Conservation (phyloP, 805 yeast genomes). For the Candida stauntonica region DNA sequence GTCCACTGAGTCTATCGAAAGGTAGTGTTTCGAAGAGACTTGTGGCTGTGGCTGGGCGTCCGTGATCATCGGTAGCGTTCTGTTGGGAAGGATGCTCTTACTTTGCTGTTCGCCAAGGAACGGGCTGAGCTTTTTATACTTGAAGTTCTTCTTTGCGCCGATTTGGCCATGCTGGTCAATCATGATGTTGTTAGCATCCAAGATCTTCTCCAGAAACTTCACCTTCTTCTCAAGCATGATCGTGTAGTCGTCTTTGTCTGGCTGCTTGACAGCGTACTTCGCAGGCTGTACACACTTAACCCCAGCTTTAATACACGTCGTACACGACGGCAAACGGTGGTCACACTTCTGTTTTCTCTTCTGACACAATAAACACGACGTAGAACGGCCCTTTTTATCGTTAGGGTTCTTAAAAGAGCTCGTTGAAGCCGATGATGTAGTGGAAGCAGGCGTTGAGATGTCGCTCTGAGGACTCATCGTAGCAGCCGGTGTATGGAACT, state of each 20-base stretch:
- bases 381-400: conserved; percentile 53
- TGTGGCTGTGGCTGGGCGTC: conserved; percentile 5
- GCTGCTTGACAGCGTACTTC: conserved; percentile 43
- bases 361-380: conserved; percentile 53
- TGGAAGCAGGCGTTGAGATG: conserved; percentile 6
- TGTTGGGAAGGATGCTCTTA: conserved; percentile 6
- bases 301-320: conserved; percentile 62
- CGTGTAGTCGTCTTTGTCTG: conserved; percentile 54
- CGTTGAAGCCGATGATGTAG: conserved; percentile 2
- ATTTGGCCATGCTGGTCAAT: conserved; percentile 26
- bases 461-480: conserved; percentile 4
- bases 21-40: conserved; percentile 3
- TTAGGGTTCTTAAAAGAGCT: conserved; percentile 19
- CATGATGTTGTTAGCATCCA: conserved; percentile 31
- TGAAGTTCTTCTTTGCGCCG: conserved; percentile 29
- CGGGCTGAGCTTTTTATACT: conserved; percentile 37
- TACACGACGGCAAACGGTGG: conserved; percentile 58
- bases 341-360: conserved; percentile 62
- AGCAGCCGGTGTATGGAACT: background rate
- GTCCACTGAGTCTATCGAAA: conserved; percentile 34
- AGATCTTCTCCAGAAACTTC: conserved; percentile 43
- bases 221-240: conserved; percentile 51
- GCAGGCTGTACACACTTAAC: conserved; percentile 62
- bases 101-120: conserved; percentile 22
- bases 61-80: conserved; percentile 16